Evolutionary conservation across 2,329 filamentous ascomycete species (phyloP), one percentile per base, ranked within the genome.

Genomic region (Coleophoma crateriformis): DNA sequence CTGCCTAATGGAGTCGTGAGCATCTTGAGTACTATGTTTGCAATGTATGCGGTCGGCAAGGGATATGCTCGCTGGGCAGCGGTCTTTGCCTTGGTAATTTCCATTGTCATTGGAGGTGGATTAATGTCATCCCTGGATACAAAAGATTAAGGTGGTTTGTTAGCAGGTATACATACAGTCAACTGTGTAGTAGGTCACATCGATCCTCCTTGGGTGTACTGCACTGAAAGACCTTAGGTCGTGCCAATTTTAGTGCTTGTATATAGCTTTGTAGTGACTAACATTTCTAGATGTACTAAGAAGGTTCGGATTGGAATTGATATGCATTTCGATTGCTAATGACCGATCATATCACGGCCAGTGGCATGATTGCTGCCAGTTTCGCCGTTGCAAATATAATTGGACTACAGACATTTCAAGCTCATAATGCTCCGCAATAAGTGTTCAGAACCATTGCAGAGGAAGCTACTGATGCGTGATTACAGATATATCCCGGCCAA

Each of bases 321-420:
- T 27, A 27, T 27, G 27, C 27, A 27, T 27, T 10, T 7, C 38
- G 8, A 15, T 17, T 2, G 11, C 20, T 20, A n/a, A 40, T 11
- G 2, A 7, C n/a, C 3, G 3, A 11, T 19, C 38, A 40, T 5
- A 37, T 46, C 33, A 73, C 75, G 49, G 72, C 72, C 7, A 68
- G 68, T 19, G 72, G 72, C 33, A 60, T 76, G 49, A 64, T 78
- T 51, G 68, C 68, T 39, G 72, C 69, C 17, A 71, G 69, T 15
- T 78, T 76, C 54, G 75, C 72, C 0, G 59, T 78, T 8, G 75
- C 73, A n/a, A 79, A 76, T 58, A 76, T 80, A 51, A 78, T 79
- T 54, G 76, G 76, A 0, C 76, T 76, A 1, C 72, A 77, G 60
- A 79, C 74, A 7, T 78, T 80, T 64, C 73, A 73, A 55, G 49